Evolutionary conservation across 768 basidiomycete genomes (phyloP).

Genomic region (Suillus paluster): DNA sequence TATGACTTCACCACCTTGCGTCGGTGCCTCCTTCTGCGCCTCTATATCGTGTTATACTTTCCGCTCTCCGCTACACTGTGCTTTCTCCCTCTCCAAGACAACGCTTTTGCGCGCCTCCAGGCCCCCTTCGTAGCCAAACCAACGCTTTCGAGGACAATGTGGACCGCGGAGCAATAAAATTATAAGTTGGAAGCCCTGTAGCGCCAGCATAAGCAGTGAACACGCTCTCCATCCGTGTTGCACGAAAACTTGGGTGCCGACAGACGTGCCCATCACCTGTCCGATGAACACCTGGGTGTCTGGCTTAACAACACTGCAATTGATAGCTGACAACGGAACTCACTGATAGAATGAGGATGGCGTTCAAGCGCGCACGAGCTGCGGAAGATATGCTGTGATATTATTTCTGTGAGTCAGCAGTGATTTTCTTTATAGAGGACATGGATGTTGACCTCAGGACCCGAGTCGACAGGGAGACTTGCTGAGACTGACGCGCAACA

Average conservation of each 20-base stretch:
- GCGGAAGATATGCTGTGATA: slow-evolving; percentile 36
- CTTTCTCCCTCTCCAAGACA: slow-evolving; percentile 24
- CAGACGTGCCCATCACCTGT: slow-evolving; percentile 82
- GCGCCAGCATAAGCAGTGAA: slow-evolving; percentile 62
- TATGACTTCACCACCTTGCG: slow-evolving; percentile 3
- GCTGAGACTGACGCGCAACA: slow-evolving; percentile 72
- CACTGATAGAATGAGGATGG: slow-evolving; percentile 73
- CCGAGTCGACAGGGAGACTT: slow-evolving; percentile 65
- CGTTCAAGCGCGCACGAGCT: slow-evolving; percentile 76
- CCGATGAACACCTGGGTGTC: slow-evolving; percentile 62
- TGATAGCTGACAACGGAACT: slow-evolving; percentile 19
- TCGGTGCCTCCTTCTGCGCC: slow-evolving; percentile 13
- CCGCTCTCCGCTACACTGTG: not conserved
- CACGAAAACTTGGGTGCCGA: slow-evolving; percentile 73
- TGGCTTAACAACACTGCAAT: not conserved
- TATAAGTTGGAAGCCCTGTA: slow-evolving; percentile 57
- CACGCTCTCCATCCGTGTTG: slow-evolving; percentile 71
- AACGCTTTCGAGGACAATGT: slow-evolving; percentile 50
- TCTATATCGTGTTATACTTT: slow-evolving; percentile 9
- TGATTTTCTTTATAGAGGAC: not conserved
- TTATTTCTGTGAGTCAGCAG: slow-evolving; percentile 9
- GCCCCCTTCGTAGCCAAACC: slow-evolving; percentile 71
- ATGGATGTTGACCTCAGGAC: slow-evolving; percentile 53
- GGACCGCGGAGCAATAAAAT: slow-evolving; percentile 72
- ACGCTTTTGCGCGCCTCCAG: slow-evolving; percentile 46